Evolutionary conservation across 23 red algal genomes (phyloP).

Genomic region (Gracilaria vermiculophylla): DNA sequence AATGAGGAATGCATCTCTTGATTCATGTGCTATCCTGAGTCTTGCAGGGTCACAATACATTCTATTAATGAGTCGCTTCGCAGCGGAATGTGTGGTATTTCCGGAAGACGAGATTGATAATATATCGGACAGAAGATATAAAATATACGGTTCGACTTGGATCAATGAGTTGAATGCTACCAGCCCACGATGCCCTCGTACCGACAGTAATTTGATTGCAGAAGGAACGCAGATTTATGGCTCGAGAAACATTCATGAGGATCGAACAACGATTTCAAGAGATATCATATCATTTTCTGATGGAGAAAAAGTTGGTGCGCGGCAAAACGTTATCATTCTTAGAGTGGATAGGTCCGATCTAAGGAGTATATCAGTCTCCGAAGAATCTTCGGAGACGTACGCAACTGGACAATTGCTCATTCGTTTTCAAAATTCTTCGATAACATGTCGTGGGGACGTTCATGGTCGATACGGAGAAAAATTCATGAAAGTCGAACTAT

Average conservation of each 20-base stretch:
- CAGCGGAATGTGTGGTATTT: background rate
- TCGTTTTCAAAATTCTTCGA: background rate
- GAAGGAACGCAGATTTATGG: background rate
- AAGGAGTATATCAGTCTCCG: no score
- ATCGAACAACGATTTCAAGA: background rate
- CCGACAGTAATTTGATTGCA: background rate
- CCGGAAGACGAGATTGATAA: background rate
- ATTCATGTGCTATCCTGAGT: no score
- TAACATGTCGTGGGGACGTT: constrained; percentile 6
- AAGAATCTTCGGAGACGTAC: background rate
- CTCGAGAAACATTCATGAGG: background rate
- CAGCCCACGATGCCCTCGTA: background rate
- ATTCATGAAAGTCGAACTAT: constrained; percentile 7
- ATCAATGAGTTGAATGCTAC: background rate
- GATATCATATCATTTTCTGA: background rate
- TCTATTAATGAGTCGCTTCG: background rate
- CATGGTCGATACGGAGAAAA: background rate
- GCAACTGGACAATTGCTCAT: background rate
- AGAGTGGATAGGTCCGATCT: background rate
- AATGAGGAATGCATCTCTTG: background rate
- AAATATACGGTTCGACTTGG: background rate
- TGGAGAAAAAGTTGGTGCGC: constrained; percentile 2
- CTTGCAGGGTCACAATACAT: no score
- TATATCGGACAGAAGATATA: background rate
- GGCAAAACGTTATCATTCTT: background rate